phyloP scores from a whole-genome alignment of 225 moss, liverwort and hornwort species.

The Physcomitrellopsis africana region DNA sequence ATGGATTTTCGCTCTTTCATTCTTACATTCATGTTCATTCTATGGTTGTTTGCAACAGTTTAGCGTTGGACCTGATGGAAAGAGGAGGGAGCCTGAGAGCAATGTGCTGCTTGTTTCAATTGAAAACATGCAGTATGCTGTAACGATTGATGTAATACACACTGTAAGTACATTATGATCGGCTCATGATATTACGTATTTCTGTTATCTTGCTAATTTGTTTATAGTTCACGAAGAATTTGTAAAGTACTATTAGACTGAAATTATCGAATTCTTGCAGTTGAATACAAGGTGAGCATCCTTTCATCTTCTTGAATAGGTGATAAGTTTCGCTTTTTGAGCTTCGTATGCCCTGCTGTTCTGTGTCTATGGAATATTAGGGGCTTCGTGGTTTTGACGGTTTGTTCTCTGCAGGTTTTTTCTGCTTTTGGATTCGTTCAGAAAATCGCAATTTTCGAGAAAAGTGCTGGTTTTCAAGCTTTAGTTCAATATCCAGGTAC shows the following conservation, averaged over 20 bases:
- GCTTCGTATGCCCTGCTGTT: not conserved
- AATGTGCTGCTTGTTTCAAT: slow-evolving; percentile 95
- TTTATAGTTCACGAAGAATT: not conserved
- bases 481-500: slow-evolving; percentile 25
- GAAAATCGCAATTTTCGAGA: slow-evolving; percentile 82
- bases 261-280: not conserved
- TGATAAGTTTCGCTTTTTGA: not conserved
- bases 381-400: too few species aligned
- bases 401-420: slow-evolving; percentile 47
- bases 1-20: not conserved
- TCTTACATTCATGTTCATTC: not conserved
- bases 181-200: not conserved
- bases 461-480: slow-evolving; percentile 79
- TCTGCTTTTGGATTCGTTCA: slow-evolving; percentile 78
- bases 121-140: slow-evolving; percentile 99
- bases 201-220: not conserved
- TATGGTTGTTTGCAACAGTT: slow-evolving; percentile 55
- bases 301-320: too few species aligned
- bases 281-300: not conserved
- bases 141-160: slow-evolving; percentile 96
- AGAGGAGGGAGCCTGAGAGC: slow-evolving; percentile 98
- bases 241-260: not conserved
- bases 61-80: slow-evolving; percentile 94
- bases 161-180: slow-evolving; percentile 53
- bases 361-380: not conserved